Evolutionary conservation across 2,329 filamentous ascomycete species (phyloP), one percentile per base, ranked within the genome.

Genomic region (Hypoxylon sp.): DNA sequence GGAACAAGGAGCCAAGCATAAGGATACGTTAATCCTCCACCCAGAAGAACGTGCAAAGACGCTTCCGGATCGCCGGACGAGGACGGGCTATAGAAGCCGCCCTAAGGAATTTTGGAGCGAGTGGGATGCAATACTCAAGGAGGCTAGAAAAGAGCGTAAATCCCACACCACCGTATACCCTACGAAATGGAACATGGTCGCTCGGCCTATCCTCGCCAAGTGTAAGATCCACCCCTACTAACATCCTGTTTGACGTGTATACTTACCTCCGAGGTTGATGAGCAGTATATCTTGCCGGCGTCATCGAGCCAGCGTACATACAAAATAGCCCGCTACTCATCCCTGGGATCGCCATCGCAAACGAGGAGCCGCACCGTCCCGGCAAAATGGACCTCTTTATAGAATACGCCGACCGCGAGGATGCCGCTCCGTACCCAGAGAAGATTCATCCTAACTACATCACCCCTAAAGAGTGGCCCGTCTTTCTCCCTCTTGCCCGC

Each of bases 281-380:
- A 2, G 2, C 37, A 75, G 72, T 79, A 7, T 79, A 76, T 63
- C 72, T 73, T 55, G 72, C 73, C 11, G 76, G 77, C 38, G 63
- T 79, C 25, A 70, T 79, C 41, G 63, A 62, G 2, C 65, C 67
- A 2, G 59, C 47, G 4, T 41, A 61, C 23, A 9, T 63, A 4
- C 48, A 64, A 37, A 66, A 66, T 21, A 69, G 68, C 43, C 53
- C 57, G 7, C 49, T 47, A 2, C 23, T 63, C 3, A 63, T 67
- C 35, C 61, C 68, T 3, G 75, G 76, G 4, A 62, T 71, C 35
- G 73, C 71, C 7, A 67, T 71, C 3, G 70, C 70, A 2, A 64
- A 61, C 20, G 65, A 66, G 5, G 75, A 78, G 40, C 65, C 69
- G 1, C 60, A 60, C 46, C 68, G 71, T 6, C 64, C 62, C 1